phyloP scores from a whole-genome alignment of 495 filamentous ascomycete species.

The Aspergillus wentii region DNA sequence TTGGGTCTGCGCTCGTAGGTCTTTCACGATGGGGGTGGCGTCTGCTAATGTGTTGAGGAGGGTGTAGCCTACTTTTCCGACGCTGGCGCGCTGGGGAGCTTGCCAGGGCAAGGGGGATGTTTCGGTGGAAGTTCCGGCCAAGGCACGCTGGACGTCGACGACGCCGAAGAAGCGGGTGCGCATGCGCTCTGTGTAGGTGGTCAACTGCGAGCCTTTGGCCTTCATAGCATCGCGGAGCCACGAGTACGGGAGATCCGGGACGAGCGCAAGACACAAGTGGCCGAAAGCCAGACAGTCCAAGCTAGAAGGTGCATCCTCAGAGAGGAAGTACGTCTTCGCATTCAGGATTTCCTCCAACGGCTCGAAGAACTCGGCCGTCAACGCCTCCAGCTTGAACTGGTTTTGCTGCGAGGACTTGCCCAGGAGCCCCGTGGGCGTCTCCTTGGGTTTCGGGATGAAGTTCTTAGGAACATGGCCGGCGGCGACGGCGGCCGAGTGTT shows the following conservation, averaged over 20 bases:
- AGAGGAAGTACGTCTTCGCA: constrained; percentile 51
- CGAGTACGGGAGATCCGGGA: constrained; percentile 62
- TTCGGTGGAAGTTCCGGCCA: constrained; percentile 7
- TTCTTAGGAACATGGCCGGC: constrained; percentile 39
- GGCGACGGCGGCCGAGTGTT: constrained; percentile 37
- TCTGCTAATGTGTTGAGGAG: constrained; percentile 36
- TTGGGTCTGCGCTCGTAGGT: constrained; percentile 30
- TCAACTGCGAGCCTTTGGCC: constrained; percentile 48
- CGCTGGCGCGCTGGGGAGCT: constrained; percentile 26
- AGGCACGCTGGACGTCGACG: constrained; percentile 24
- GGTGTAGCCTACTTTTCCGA: constrained; percentile 29
- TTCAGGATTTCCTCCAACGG: constrained; percentile 62
- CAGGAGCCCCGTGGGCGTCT: constrained; percentile 36
- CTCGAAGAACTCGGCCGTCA: constrained; percentile 63
- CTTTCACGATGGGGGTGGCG: constrained; percentile 33
- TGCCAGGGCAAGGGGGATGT: constrained; percentile 32
- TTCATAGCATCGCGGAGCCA: constrained; percentile 66
- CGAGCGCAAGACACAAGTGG: constrained; percentile 69
- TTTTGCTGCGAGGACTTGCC: constrained; percentile 33
- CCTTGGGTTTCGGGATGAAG: constrained; percentile 33
- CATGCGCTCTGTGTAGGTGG: constrained; percentile 49
- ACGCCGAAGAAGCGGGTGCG: constrained; percentile 35
- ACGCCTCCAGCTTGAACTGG: constrained; percentile 63
- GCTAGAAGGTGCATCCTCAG: constrained; percentile 43
- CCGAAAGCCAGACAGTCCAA: constrained; percentile 76